Conservation (phyloP, 2,329 filamentous ascomycete genomes). For the Diaporthe capsici region DNA sequence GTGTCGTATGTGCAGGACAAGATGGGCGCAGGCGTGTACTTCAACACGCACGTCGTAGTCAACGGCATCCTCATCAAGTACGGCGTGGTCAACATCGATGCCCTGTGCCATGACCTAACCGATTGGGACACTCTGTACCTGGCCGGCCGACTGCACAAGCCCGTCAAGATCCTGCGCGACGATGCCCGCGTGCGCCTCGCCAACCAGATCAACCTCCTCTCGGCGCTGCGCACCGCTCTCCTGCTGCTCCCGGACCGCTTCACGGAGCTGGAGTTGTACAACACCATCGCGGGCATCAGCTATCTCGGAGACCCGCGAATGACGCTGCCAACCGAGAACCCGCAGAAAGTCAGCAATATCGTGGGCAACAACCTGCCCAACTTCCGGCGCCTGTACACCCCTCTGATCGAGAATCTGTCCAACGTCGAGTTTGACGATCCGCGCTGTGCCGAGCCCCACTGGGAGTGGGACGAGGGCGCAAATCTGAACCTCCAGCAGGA, state of each 20-base stretch:
- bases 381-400: slow-evolving; percentile 92
- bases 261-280: slow-evolving; percentile 89
- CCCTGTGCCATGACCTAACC: slow-evolving; percentile 86
- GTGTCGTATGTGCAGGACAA: slow-evolving; percentile 89
- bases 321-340: slow-evolving; percentile 90
- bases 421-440: slow-evolving; percentile 85
- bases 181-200: slow-evolving; percentile 92
- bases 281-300: slow-evolving; percentile 90
- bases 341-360: slow-evolving; percentile 93
- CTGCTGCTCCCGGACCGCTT: slow-evolving; percentile 88
- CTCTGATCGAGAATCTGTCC: slow-evolving; percentile 89
- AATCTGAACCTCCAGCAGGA: slow-evolving; percentile 85
- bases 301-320: slow-evolving; percentile 98
- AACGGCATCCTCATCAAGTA: slow-evolving; percentile 99
- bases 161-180: slow-evolving; percentile 96
- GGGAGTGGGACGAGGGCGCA: slow-evolving; percentile 73
- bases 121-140: slow-evolving; percentile 96
- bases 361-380: slow-evolving; percentile 91
- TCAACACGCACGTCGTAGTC: slow-evolving; percentile 94
- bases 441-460: slow-evolving; percentile 69
- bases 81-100: slow-evolving; percentile 94
- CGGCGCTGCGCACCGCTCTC: slow-evolving; percentile 89
- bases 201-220: slow-evolving; percentile 95
- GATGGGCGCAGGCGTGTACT: slow-evolving; percentile 95
- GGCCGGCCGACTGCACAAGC: slow-evolving; percentile 96